Conservation (phyloP, 257 asterid genomes). For the Solanum piurae region DNA sequence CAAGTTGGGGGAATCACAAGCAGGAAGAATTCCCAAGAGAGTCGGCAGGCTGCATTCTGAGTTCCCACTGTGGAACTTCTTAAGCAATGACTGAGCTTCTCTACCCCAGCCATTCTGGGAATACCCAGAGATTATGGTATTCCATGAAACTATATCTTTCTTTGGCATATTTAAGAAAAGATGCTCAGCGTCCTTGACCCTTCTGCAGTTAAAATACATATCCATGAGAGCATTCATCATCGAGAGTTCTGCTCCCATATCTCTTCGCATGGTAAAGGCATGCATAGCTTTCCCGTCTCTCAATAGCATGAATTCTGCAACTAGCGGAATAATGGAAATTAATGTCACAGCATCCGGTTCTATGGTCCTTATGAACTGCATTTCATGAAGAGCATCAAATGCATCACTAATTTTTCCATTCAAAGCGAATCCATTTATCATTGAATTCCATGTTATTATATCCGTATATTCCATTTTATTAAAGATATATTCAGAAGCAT, state of each 20-base stretch:
- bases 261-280: constrained; percentile 43
- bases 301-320: constrained; percentile 37
- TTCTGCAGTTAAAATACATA: constrained; percentile 41
- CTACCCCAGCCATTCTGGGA: constrained; percentile 30
- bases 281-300: constrained; percentile 52
- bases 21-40: constrained; percentile 38
- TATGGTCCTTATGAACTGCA: constrained; percentile 38
- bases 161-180: constrained; percentile 34
- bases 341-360: constrained; percentile 45
- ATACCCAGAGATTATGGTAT: constrained; percentile 56
- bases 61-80: constrained; percentile 22
- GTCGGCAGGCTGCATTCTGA: constrained; percentile 40
- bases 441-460: constrained; percentile 60
- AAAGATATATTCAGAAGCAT: constrained; percentile 34
- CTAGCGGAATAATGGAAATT: constrained; percentile 30
- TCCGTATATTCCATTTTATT: constrained; percentile 26
- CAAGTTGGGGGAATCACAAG: constrained; percentile 42
- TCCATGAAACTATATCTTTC: constrained; percentile 59
- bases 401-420: constrained; percentile 29
- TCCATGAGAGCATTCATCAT: constrained; percentile 42
- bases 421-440: constrained; percentile 41
- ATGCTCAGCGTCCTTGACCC: constrained; percentile 22
- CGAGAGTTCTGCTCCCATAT: constrained; percentile 27
- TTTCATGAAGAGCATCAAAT: constrained; percentile 24
- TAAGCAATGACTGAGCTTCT: constrained; percentile 45